Evolutionary conservation across 2,329 filamentous ascomycete species (phyloP).

Genomic region (Kalmusia sp.): DNA sequence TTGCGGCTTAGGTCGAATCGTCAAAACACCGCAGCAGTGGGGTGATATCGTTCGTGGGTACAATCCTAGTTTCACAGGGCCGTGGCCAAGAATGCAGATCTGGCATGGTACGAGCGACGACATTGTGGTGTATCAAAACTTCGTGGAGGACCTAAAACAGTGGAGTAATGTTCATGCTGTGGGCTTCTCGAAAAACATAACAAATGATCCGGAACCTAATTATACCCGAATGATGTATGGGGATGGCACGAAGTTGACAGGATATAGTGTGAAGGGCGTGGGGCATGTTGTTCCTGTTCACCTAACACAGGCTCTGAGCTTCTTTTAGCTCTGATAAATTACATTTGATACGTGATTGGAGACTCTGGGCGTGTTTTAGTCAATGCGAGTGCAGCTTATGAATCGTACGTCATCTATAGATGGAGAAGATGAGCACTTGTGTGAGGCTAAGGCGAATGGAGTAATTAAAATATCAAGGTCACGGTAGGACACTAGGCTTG

Average conservation of each 20-base stretch:
- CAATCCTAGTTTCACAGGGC: constrained; percentile 2
- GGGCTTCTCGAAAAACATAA: neutral
- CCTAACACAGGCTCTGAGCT: neutral
- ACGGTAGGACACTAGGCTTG: no score
- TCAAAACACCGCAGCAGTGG: constrained; percentile 7
- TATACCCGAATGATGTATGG: constrained; percentile 8
- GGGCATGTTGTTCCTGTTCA: constrained; percentile 4
- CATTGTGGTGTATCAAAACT: constrained; percentile 7
- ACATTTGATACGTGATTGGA: no score
- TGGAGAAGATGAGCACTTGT: no score
- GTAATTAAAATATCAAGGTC: no score
- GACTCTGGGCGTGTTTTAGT: no score
- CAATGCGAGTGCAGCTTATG: no score
- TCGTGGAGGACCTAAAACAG: constrained; percentile 6
- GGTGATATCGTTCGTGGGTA: neutral
- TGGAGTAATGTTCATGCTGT: constrained; percentile 8
- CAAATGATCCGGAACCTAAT: neutral
- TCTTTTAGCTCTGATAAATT: neutral
- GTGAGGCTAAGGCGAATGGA: no score
- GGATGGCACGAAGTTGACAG: neutral
- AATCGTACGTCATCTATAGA: no score
- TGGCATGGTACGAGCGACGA: constrained; percentile 7
- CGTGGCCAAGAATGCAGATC: constrained; percentile 7
- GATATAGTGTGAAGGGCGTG: constrained; percentile 4
- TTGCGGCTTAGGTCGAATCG: constrained; percentile 3